Conservation (phyloP, 306 rosid species). For the Cucurbita pepo region DNA sequence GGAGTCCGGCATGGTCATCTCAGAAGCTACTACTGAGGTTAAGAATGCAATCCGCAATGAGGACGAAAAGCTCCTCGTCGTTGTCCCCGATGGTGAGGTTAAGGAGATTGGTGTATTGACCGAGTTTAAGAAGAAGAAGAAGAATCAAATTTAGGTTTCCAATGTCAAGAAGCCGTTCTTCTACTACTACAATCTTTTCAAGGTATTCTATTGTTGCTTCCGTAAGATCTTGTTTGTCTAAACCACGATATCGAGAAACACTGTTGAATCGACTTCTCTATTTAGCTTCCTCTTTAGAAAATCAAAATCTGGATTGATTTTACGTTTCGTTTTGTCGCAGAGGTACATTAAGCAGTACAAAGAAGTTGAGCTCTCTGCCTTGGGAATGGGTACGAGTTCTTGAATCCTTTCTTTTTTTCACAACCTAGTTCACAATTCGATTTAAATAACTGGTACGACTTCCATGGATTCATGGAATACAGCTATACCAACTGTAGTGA, state of each 20-base stretch:
- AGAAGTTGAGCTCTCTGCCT: constrained; percentile 47
- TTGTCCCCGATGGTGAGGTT: not conserved
- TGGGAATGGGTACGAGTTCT: constrained; percentile 49
- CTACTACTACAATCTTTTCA: constrained; percentile 63
- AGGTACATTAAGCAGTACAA: constrained; percentile 35
- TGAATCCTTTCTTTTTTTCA: not conserved
- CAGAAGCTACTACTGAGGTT: not conserved
- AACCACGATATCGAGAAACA: no score
- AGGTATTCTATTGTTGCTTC: constrained; percentile 22
- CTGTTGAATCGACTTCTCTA: not conserved
- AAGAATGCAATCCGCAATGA: not conserved
- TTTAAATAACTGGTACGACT: not conserved
- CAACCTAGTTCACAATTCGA: not conserved
- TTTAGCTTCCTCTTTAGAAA: not conserved
- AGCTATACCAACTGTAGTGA: constrained; percentile 60
- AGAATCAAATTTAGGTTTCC: constrained; percentile 43
- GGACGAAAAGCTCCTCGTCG: constrained; percentile 2
- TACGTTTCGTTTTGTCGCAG: constrained; percentile 25
- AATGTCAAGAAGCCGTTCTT: constrained; percentile 43
- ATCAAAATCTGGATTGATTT: not conserved
- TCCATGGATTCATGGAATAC: constrained; percentile 6
- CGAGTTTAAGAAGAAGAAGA: constrained; percentile 13
- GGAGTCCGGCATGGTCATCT: constrained; percentile 8
- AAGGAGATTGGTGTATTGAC: not conserved
- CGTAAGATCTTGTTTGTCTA: not conserved